A percentile compares a stretch with the other conserved stretches of the same genome.
Conservation (phyloP, 768 basidiomycete species). For the Hericium alpestre region DNA sequence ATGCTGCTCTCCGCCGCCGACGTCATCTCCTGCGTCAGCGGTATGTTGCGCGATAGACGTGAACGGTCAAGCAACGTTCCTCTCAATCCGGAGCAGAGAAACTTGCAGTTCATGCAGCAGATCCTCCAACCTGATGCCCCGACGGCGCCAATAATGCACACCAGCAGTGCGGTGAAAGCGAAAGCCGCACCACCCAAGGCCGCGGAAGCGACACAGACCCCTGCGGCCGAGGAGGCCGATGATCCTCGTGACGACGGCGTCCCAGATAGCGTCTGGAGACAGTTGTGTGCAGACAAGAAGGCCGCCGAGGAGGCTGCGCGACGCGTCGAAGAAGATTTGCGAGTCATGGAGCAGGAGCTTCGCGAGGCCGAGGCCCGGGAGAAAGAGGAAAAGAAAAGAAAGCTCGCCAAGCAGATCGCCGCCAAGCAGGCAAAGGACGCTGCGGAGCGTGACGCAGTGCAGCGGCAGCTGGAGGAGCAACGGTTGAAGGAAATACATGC, state of each 20-base stretch:
- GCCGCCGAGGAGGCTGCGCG: slow-evolving; percentile 21
- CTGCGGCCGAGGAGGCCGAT: not conserved
- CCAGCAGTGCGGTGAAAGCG: not conserved
- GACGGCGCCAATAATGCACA: not conserved
- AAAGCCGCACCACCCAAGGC: not conserved
- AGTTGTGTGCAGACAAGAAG: slow-evolving; percentile 33
- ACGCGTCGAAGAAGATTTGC: slow-evolving; percentile 13
- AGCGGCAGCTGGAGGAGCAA: slow-evolving; percentile 17
- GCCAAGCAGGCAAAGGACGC: slow-evolving; percentile 16
- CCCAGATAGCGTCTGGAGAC: slow-evolving; percentile 38
- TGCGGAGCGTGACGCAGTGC: slow-evolving; percentile 14
- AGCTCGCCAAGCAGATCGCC: slow-evolving; percentile 13
- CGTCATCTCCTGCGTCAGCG: not conserved
- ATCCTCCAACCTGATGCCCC: not conserved
- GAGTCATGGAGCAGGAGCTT: slow-evolving; percentile 3
- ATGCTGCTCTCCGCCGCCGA: slow-evolving; percentile 4
- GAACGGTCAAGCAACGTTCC: not conserved
- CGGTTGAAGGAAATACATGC: slow-evolving; percentile 19
- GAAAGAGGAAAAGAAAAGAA: slow-evolving; percentile 13
- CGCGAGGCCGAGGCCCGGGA: slow-evolving; percentile 14
- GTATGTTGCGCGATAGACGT: not conserved
- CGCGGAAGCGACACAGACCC: not conserved
- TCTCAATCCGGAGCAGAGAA: not conserved
- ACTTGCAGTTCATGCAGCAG: not conserved
- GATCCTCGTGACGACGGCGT: slow-evolving; percentile 38